phyloP scores from a whole-genome alignment of 169 alveolate species.

The Cryptosporidium xiaoi region DNA sequence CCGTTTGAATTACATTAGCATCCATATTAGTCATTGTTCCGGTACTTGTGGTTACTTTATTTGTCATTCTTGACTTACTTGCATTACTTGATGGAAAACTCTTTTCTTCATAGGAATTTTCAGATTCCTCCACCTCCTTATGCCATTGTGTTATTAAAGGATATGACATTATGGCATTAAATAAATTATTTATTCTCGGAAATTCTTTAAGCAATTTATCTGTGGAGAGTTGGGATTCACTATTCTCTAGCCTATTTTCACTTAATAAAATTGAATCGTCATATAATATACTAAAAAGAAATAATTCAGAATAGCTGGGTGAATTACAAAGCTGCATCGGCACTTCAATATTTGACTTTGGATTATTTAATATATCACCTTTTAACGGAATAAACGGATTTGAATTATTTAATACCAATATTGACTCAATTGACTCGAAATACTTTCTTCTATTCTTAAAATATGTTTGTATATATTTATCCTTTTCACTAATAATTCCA shows the following conservation, averaged over 20 bases:
- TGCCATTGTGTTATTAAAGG: constrained; percentile 68
- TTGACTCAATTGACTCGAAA: constrained; percentile 19
- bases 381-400: constrained; percentile 61
- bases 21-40: constrained; percentile 6
- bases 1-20: not conserved
- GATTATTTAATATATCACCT: constrained; percentile 10
- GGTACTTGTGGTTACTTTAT: not conserved
- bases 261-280: constrained; percentile 31
- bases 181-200: constrained; percentile 39
- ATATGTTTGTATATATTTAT: constrained; percentile 10
- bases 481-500: not conserved
- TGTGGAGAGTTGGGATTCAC: constrained; percentile 17
- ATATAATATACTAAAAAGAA: constrained; percentile 50
- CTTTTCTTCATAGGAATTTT: not conserved
- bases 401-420: constrained; percentile 8
- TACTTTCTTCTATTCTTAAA: constrained; percentile 18
- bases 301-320: constrained; percentile 50
- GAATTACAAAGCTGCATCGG: constrained; percentile 30
- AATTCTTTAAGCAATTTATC: constrained; percentile 48
- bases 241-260: constrained; percentile 6
- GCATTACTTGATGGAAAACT: not conserved
- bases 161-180: constrained; percentile 52
- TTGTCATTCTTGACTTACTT: not conserved
- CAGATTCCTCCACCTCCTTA: constrained; percentile 30
- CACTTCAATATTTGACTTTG: not conserved